Percentiles rank a stretch among this genome's conserved stretches.
Evolutionary conservation across 305 asterid species (phyloP).

Genomic region (Fraxinus velutina): DNA sequence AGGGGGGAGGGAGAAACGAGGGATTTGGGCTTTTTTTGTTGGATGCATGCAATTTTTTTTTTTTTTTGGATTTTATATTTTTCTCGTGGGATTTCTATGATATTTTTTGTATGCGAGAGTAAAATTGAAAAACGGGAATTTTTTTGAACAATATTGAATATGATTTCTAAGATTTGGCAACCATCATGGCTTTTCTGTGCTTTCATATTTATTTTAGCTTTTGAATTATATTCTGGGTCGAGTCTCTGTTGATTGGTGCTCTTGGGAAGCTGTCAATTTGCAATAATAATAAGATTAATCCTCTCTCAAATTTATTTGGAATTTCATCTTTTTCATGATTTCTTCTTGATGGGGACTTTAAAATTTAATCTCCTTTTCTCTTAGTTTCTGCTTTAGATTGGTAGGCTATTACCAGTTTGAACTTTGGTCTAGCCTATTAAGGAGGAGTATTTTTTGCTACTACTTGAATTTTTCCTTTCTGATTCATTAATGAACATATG

Average conservation of each 20-base stretch:
- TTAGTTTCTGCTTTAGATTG: conserved; percentile 5
- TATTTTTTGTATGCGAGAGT: not conserved
- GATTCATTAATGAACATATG: not conserved
- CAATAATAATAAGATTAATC: not conserved
- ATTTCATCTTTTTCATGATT: not conserved
- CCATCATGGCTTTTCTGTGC: not conserved
- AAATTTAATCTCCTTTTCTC: not conserved
- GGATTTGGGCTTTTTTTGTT: conserved; percentile 7
- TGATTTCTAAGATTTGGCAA: conserved; percentile 1
- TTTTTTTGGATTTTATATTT: not conserved
- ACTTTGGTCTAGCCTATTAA: conserved; percentile 4
- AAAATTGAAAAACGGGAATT: not conserved
- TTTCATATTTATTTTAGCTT: not conserved
- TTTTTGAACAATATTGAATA: not conserved
- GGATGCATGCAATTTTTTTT: not conserved
- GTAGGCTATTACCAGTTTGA: conserved; percentile 2
- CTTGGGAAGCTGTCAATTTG: not conserved
- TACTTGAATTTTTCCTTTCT: not conserved
- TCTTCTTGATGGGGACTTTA: not conserved
- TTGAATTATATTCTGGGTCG: not conserved
- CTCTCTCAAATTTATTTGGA: not conserved
- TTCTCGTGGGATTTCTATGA: not conserved
- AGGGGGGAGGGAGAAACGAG: not conserved
- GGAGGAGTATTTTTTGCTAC: not conserved
- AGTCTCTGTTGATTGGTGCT: not conserved